Evolutionary conservation across 345 rosid species (phyloP).

Genomic region (Murraya paniculata): DNA sequence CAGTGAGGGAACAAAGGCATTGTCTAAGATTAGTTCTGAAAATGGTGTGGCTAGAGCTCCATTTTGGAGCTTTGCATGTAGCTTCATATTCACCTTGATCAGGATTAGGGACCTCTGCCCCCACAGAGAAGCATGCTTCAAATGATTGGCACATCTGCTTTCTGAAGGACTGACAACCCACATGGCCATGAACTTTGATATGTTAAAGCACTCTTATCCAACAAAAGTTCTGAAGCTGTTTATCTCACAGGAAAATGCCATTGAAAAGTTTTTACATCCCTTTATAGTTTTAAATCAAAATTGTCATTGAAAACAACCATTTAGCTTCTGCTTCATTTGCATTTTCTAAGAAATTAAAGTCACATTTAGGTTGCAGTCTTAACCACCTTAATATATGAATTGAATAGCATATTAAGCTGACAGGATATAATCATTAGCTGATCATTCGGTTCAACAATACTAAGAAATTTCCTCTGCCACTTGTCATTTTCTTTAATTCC

Average conservation of each 20-base stretch:
- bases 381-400: background rate
- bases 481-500: background rate
- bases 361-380: background rate
- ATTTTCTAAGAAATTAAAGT: background rate
- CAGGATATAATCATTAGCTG: background rate
- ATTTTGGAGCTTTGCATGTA: background rate
- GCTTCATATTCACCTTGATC: background rate
- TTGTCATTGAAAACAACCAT: background rate
- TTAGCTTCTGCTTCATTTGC: background rate
- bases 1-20: background rate
- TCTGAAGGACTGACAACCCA: constrained; percentile 9
- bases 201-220: background rate
- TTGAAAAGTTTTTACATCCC: background rate
- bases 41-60: background rate
- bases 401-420: background rate
- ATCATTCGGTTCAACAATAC: constrained; percentile 2
- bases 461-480: background rate
- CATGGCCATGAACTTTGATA: background rate
- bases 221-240: background rate
- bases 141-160: constrained; percentile 2
- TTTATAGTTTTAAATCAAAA: background rate
- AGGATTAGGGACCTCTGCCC: background rate
- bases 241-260: background rate
- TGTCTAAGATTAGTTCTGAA: background rate
- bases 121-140: constrained; percentile 2